Percentiles rank a stretch among this genome's conserved stretches.
Conservation (phyloP, 257 asterid genomes). For the Solanum pennellii region DNA sequence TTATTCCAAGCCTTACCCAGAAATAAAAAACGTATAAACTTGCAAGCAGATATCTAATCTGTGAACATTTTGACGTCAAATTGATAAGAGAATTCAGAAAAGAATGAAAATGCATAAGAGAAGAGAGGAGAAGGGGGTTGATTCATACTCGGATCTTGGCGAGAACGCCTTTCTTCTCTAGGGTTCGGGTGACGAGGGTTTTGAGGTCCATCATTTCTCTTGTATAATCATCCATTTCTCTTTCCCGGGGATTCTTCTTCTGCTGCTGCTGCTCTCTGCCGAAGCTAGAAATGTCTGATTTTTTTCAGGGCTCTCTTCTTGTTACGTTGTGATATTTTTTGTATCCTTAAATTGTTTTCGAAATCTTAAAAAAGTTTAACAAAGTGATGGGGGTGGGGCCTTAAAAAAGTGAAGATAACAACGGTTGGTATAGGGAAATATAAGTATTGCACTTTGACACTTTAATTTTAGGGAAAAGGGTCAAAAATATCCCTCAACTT, state of each 20-base stretch:
- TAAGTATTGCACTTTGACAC: background rate
- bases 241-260: background rate
- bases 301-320: background rate
- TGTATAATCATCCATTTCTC: conserved; percentile 74
- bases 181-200: conserved; percentile 92
- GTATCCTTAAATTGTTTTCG: background rate
- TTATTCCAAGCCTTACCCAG: background rate
- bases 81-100: background rate
- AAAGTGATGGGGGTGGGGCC: background rate
- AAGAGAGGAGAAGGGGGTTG: background rate
- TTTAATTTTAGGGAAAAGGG: too few relatives aligned
- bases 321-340: background rate
- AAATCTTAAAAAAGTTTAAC: background rate
- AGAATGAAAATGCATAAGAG: background rate
- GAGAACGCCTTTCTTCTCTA: conserved; percentile 98
- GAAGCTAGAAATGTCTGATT: background rate
- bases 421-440: background rate
- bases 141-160: conserved; percentile 92
- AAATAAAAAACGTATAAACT: background rate
- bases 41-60: background rate
- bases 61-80: background rate
- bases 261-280: background rate
- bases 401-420: background rate
- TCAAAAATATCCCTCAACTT: too few relatives aligned
- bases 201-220: conserved; percentile 99